Evolutionary conservation across 192 early-diverging fungal genomes (phyloP).

Genomic region (Coemansia sp.): DNA sequence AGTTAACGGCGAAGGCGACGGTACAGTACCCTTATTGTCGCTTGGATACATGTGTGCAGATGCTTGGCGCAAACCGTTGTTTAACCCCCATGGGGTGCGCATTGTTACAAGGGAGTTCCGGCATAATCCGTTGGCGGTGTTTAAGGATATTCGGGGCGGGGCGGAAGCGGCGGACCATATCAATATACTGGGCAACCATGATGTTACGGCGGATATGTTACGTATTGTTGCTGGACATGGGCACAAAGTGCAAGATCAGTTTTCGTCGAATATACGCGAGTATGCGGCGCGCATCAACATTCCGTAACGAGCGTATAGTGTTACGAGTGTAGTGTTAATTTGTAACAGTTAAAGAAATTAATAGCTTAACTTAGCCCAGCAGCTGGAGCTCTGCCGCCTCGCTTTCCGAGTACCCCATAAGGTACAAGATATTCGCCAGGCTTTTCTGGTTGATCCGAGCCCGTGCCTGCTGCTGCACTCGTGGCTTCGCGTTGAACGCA

Average conservation of each 20-base stretch:
- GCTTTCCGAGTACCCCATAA: constrained; percentile 86
- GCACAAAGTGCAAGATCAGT: constrained; percentile 31
- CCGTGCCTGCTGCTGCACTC: constrained; percentile 87
- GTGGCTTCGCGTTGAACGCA: constrained; percentile 97
- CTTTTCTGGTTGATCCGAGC: constrained; percentile 93
- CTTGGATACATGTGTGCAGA: constrained; percentile 84
- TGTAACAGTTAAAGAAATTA: too few relatives aligned
- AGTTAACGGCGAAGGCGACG: constrained; percentile 76
- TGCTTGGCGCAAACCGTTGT: constrained; percentile 79
- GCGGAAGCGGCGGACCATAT: constrained; percentile 80
- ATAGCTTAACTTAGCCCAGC: not conserved
- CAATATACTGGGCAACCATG: constrained; percentile 81
- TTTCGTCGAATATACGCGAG: constrained; percentile 50
- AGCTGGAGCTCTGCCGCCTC: constrained; percentile 65
- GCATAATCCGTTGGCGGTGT: constrained; percentile 57
- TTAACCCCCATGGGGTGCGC: constrained; percentile 74
- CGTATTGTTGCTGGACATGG: constrained; percentile 56
- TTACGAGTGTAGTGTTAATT: not conserved
- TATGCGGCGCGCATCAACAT: constrained; percentile 43
- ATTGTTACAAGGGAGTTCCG: constrained; percentile 73
- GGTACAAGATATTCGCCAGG: constrained; percentile 82
- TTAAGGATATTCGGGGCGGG: constrained; percentile 72
- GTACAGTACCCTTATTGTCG: constrained; percentile 83
- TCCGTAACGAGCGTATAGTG: not conserved
- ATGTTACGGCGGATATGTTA: constrained; percentile 62